phyloP scores from a whole-genome alignment of 805 yeast genomes.

The Nakazawaea wyomingensis region DNA sequence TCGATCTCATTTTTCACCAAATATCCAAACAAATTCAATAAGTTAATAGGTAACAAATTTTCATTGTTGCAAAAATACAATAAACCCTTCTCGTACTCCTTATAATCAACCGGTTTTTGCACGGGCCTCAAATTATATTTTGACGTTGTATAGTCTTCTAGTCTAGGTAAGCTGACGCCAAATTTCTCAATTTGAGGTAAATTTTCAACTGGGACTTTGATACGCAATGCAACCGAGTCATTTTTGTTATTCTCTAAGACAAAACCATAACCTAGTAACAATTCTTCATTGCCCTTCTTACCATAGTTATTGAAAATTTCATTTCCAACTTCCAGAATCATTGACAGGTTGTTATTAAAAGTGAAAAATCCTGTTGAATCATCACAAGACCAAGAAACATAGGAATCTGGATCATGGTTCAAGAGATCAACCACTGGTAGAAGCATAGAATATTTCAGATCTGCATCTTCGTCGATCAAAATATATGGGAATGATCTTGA shows the following conservation, averaged over 20 bases:
- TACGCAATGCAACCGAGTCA: constrained; percentile 54
- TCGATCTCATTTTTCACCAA: constrained; percentile 48
- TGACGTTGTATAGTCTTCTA: constrained; percentile 25
- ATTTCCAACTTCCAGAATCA: constrained; percentile 22
- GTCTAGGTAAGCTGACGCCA: constrained; percentile 21
- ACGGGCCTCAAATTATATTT: constrained; percentile 13
- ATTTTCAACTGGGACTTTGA: constrained; percentile 40
- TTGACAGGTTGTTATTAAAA: constrained; percentile 9
- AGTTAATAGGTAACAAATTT: constrained; percentile 35
- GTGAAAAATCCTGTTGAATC: constrained; percentile 11
- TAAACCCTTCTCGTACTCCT: constrained; percentile 11
- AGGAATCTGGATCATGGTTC: constrained; percentile 60
- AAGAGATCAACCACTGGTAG: constrained; percentile 75
- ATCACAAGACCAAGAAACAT: constrained; percentile 57
- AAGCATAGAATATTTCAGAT: constrained; percentile 54
- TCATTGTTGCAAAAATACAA: constrained; percentile 23
- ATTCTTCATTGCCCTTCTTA: constrained; percentile 78
- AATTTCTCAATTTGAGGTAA: constrained; percentile 14
- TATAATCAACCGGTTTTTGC: constrained; percentile 2
- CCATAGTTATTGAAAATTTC: constrained; percentile 83
- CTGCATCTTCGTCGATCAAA: constrained; percentile 34
- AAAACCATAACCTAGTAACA: constrained; percentile 81
- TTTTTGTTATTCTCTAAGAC: constrained; percentile 49
- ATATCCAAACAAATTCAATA: constrained; percentile 49
- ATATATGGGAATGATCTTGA: constrained; percentile 81